Percentiles rank a stretch among this genome's conserved stretches.
Conservation (phyloP, 331 rosid species). For the Quercus phellos region DNA sequence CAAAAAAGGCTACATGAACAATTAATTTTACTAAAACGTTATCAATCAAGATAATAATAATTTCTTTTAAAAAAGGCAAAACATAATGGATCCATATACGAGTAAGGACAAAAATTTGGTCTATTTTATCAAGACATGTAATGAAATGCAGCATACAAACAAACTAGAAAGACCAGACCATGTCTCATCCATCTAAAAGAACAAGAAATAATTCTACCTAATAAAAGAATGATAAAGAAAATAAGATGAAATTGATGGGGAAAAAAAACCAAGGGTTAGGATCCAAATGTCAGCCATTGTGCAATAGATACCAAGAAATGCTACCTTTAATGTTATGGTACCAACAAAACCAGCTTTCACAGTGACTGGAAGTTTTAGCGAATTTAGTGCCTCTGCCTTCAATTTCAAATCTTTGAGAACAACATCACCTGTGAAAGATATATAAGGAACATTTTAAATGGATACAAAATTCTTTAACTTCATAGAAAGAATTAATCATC, state of each 20-base stretch:
- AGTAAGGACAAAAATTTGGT: background rate
- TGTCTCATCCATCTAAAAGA: background rate
- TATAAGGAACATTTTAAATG: background rate
- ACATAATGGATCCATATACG: background rate
- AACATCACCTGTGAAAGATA: slow-evolving; percentile 70
- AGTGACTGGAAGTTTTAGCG: slow-evolving; percentile 90
- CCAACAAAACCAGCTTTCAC: slow-evolving; percentile 98
- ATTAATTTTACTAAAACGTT: background rate
- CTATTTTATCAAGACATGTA: background rate
- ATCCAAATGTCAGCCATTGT: slow-evolving; percentile 10
- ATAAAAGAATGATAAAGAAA: background rate
- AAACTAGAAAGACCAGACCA: background rate
- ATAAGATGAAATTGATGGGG: background rate
- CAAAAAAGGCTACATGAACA: background rate
- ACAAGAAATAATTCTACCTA: background rate
- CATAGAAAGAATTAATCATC: background rate
- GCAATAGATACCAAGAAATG: slow-evolving; percentile 18
- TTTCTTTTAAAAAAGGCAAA: background rate
- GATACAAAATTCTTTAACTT: background rate
- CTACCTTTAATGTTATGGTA: slow-evolving; percentile 87
- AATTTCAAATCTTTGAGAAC: slow-evolving; percentile 90
- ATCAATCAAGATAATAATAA: background rate
- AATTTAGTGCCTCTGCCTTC: slow-evolving; percentile 90
- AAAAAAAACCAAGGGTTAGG: slow-evolving; percentile 1
- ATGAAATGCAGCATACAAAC: background rate